A percentile compares a stretch with the other conserved stretches of the same genome.
Evolutionary conservation across 306 rosid genomes (phyloP).

Genomic region (Vicia villosa): DNA sequence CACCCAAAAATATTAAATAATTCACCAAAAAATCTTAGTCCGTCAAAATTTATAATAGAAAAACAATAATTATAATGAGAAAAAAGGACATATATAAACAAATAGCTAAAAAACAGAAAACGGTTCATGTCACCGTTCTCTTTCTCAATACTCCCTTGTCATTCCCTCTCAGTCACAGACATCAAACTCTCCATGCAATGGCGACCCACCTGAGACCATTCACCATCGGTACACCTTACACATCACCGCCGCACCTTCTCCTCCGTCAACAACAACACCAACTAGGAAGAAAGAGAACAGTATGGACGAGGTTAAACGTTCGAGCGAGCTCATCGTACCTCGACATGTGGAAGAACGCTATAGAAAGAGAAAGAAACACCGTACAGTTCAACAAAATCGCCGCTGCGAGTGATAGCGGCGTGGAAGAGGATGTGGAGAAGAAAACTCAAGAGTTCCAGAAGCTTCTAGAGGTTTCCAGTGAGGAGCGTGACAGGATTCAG

Average conservation of each 20-base stretch:
- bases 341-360: constrained; percentile 86
- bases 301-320: constrained; percentile 38
- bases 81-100: neutral
- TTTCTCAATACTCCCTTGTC: neutral
- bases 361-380: constrained; percentile 58
- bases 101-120: neutral
- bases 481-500: constrained; percentile 82
- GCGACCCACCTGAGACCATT: constrained; percentile 46
- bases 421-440: constrained; percentile 49
- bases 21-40: too few species aligned
- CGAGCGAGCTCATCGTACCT: constrained; percentile 54
- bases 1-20: too few species aligned
- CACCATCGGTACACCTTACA: constrained; percentile 35
- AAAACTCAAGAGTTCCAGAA: constrained; percentile 72
- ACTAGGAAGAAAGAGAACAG: constrained; percentile 1
- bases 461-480: constrained; percentile 69
- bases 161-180: too few species aligned
- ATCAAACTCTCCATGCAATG: constrained; percentile 48
- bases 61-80: too few species aligned
- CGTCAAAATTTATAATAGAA: too few species aligned
- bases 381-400: constrained; percentile 57
- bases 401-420: neutral
- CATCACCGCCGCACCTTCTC: constrained; percentile 22
- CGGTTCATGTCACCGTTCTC: neutral
- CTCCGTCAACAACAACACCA: neutral